Conservation (phyloP, 805 yeast genomes). For the Ogataea angusta region DNA sequence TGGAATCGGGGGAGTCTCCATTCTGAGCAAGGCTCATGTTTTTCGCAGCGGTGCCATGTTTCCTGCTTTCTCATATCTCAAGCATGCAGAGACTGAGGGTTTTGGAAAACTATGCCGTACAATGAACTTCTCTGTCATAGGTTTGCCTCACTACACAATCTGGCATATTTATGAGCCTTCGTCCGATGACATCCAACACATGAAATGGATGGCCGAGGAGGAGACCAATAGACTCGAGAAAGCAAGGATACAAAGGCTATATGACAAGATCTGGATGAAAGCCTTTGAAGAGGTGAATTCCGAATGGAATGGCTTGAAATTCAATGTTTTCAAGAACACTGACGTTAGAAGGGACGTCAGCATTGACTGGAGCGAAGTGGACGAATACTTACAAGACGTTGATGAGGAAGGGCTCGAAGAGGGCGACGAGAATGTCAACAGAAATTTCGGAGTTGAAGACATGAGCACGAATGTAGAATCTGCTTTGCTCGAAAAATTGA, state of each 20-base stretch:
- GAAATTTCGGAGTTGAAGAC: conserved; percentile 14
- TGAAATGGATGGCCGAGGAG: conserved; percentile 85
- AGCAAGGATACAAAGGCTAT: conserved; percentile 61
- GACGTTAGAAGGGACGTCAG: conserved; percentile 52
- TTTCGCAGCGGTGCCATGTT: conserved; percentile 86
- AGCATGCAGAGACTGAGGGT: conserved; percentile 96
- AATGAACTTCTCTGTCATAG: conserved; percentile 82
- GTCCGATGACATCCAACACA: conserved; percentile 76
- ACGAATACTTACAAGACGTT: conserved; percentile 35
- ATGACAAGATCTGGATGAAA: conserved; percentile 70
- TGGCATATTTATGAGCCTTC: conserved; percentile 97
- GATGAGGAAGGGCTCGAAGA: conserved; percentile 24
- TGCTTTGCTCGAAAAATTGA: conserved; percentile 12
- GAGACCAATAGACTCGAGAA: conserved; percentile 63
- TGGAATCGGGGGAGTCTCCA: conserved; percentile 96
- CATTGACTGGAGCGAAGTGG: conserved; percentile 72
- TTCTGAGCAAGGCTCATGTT: conserved; percentile 77
- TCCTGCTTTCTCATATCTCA: conserved; percentile 91
- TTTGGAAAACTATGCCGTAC: conserved; percentile 83
- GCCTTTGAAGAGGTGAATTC: conserved; percentile 78
- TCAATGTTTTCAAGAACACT: conserved; percentile 70
- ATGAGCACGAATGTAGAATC: conserved; percentile 17
- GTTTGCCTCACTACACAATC: conserved; percentile 86
- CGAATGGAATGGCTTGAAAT: conserved; percentile 70
- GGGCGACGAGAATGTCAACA: conserved; percentile 13